These are phyloP conservation scores for Coniochaeta pulveracea DNA, from an alignment of 2,329 filamentous ascomycete species.

Conservation along the genomic window DNA sequence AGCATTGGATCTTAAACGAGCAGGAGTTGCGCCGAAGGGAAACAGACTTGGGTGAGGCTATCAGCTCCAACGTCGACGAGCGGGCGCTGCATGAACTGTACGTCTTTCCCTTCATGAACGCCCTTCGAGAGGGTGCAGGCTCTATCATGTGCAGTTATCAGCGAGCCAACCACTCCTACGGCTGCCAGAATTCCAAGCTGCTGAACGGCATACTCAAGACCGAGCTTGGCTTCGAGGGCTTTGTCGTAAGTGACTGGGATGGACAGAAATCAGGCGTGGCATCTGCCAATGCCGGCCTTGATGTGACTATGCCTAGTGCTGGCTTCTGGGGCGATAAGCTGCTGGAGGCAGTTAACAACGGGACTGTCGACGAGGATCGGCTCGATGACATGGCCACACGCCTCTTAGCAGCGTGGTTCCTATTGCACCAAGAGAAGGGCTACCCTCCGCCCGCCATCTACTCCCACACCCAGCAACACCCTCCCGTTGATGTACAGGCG, in stretches of 20 bases:
- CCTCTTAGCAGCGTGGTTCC: conserved; percentile 33
- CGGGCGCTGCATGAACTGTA: conserved; percentile 55
- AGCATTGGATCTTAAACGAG: conserved; percentile 49
- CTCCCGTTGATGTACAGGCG: conserved; percentile 12
- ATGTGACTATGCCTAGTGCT: conserved; percentile 58
- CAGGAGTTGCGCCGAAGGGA: conserved; percentile 40
- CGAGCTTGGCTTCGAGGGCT: conserved; percentile 55
- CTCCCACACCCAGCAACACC: conserved; percentile 8
- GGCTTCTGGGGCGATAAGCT: conserved; percentile 55
- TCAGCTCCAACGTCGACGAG: conserved; percentile 54
- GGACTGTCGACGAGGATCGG: conserved; percentile 58
- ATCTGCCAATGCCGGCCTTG: conserved; percentile 46
- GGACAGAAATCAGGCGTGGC: conserved; percentile 49
- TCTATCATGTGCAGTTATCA: conserved; percentile 62
- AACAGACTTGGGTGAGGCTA: conserved; percentile 29
- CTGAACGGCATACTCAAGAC: conserved; percentile 58
- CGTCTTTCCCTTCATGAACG: conserved; percentile 54
- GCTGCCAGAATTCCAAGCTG: conserved; percentile 60
- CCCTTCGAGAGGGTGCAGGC: conserved; percentile 42
- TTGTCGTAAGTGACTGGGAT: conserved; percentile 59
- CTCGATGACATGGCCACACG: conserved; percentile 72
- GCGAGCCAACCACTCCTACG: conserved; percentile 60
- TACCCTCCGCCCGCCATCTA: conserved; percentile 13
- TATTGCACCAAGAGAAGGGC: conserved; percentile 17
- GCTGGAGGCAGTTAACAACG: conserved; percentile 65